Evolutionary conservation across 1,139 yeast genomes (phyloP).

Genomic region (Hyphopichia pseudoburtonii): DNA sequence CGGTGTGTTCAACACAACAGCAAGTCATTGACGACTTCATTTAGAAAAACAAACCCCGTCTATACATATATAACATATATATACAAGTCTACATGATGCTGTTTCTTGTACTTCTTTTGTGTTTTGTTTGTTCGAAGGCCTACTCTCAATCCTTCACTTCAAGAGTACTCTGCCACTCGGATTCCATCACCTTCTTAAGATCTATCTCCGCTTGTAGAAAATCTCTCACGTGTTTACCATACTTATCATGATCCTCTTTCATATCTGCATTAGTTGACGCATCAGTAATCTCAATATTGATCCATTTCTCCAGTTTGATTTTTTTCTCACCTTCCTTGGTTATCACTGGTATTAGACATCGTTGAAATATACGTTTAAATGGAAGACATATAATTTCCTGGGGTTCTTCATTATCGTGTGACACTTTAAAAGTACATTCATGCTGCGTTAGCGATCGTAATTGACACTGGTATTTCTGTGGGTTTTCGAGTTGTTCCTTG

Average conservation of each 20-base stretch:
- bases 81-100: no score
- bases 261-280: slow-evolving; percentile 33
- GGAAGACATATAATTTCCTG: slow-evolving; percentile 53
- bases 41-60: no score
- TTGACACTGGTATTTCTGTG: slow-evolving; percentile 39
- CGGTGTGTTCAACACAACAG: no score
- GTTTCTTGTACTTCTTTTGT: no score
- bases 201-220: slow-evolving; percentile 42
- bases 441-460: slow-evolving; percentile 48
- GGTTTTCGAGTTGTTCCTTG: slow-evolving; percentile 27
- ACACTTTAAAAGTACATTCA: slow-evolving; percentile 45
- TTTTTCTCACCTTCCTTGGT: slow-evolving; percentile 26
- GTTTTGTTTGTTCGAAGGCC: no score
- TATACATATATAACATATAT: no score
- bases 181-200: slow-evolving; percentile 32
- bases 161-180: slow-evolving; percentile 15
- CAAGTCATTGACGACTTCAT: no score
- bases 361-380: slow-evolving; percentile 51
- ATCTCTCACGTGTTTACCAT: slow-evolving; percentile 30
- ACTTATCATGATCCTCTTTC: slow-evolving; percentile 21
- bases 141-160: no score
- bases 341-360: slow-evolving; percentile 38
- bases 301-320: slow-evolving; percentile 27
- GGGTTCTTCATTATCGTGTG: slow-evolving; percentile 20
- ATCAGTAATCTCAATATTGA: slow-evolving; percentile 47